Evolutionary conservation across 75 land plant species (phyloP), one percentile per base, ranked within the genome.

Genomic region (Cunninghamia lanceolata): DNA sequence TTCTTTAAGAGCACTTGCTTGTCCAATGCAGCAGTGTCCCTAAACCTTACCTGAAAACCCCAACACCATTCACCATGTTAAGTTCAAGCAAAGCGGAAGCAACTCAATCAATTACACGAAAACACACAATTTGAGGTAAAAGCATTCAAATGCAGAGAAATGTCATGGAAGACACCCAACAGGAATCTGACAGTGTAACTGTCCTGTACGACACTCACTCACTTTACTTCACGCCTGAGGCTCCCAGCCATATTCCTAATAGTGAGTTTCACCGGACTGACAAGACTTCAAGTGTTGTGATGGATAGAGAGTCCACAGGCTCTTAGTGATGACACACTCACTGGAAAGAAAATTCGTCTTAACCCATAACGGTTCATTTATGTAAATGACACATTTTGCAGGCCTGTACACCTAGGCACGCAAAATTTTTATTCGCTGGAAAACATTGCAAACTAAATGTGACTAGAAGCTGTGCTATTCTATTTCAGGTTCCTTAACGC

Each of bases 1-100:
- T 98, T 98, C 91, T 93, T 96, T 75, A 95, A 47, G 39, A 98
- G 93, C 39, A 93, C 97, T 85, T 97, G 97, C 75, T 88, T 93
- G 63, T 96, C 99, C 88, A 96, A 79, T 63, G 94, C 92, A 36
- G 93, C 92, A 47, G 92, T 94, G 54, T 96, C 98, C 87, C 91
- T 90, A 36, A 92, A 87, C 76, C 83, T 95, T 32, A 89, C 93
- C 97, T 95, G 87, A 68, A 88, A 68, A 84, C 35, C 76, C 74
- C 32, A 82, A 38, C 28, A 82, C 53, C 28, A 83, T 38, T 63
- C 14, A 83, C n/a, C 47, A 52, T 10, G 43, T 43, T 84, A 86
- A 82, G 40, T 86, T 47, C 16, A n/a, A 38, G 81, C 34, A 77
- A 34, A 68, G 36, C 11, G n/a, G 15, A 56, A 70, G 34, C 76